Evolutionary conservation across 2,329 filamentous ascomycete species (phyloP).

Genomic region (Aspergillus ochraceoroseus): DNA sequence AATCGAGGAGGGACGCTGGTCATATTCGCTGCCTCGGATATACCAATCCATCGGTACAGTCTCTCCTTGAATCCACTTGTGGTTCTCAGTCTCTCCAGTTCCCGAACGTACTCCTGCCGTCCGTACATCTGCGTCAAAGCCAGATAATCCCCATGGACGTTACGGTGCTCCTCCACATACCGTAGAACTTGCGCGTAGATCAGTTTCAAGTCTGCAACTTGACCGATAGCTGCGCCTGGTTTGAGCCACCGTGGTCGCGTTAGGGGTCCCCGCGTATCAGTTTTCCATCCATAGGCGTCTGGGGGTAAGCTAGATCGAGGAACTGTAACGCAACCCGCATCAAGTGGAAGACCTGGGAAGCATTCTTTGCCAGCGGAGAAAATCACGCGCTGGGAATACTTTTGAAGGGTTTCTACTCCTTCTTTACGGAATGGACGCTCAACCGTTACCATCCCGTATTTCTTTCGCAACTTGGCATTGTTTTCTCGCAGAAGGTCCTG

Average conservation of each 20-base stretch:
- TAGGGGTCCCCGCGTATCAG: slow-evolving; percentile 37
- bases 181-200: slow-evolving; percentile 46
- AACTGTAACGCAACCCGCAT: slow-evolving; percentile 51
- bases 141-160: slow-evolving; percentile 41
- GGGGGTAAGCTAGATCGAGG: slow-evolving; percentile 50
- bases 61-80: slow-evolving; percentile 36
- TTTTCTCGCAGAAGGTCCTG: slow-evolving; percentile 51
- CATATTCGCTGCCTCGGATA: slow-evolving; percentile 37
- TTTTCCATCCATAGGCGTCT: slow-evolving; percentile 47
- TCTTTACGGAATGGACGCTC: slow-evolving; percentile 19
- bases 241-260: slow-evolving; percentile 49
- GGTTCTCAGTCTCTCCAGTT: slow-evolving; percentile 38
- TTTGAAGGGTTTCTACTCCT: slow-evolving; percentile 31
- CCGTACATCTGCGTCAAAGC: slow-evolving; percentile 52
- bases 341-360: slow-evolving; percentile 39
- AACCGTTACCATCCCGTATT: slow-evolving; percentile 44
- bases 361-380: slow-evolving; percentile 55
- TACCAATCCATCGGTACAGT: slow-evolving; percentile 37
- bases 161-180: slow-evolving; percentile 32
- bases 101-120: slow-evolving; percentile 50
- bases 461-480: slow-evolving; percentile 49
- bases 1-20: slow-evolving; percentile 34
- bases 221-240: slow-evolving; percentile 49
- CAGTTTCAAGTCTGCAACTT: slow-evolving; percentile 45
- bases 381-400: slow-evolving; percentile 51